Evolutionary conservation across 23 red algal genomes (phyloP), one percentile per base, ranked within the genome.

Genomic region (Chondrus crispus): DNA sequence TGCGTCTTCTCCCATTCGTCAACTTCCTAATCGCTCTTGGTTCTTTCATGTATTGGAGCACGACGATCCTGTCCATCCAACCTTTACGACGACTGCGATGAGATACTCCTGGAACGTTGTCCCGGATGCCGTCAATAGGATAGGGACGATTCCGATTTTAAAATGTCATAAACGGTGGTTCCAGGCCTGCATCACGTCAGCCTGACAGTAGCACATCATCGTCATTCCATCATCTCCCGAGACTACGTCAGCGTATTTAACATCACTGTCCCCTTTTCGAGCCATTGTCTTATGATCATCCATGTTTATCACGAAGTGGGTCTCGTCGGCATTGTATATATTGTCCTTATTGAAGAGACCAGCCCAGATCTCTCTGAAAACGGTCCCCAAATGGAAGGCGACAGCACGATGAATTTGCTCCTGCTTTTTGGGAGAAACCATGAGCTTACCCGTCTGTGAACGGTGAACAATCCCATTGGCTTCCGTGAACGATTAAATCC

Each of bases 381-480:
- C 29, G 24, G n/a, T 28, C 41, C 47, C 78, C 46, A 57, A 62
- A 62, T 82, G 78, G 41, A 82, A 52, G 4, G 6, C 78, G 47
- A 82, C 13, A 53, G 46, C 46, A 18, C 24, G 4, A 35, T 82
- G n/a, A 40, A 58, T 82, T 20, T 11, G 5, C 46, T 60, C n/a
- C 24, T 11, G 24, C 24, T 82, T 82, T 47, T 53, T 62, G 6
- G 78, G 78, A 19, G 47, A 63, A 28, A 4, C 28, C 48, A 62
- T 58, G 32, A 63, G 7, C 78, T 82, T 82, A 28, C 78, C 78
- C 48, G 78, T 58, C 40, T 82, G 78, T 10, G 33, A 22, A 40
- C 51, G 78, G n/a, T 28, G 32, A 45, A 82, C 45, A 30, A 82
- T 82, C n/a, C 24, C 55, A 20, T 57, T 57, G 48, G 5, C 8